phyloP scores from a whole-genome alignment of 2,329 filamentous ascomycete genomes.

The Sordariomycetes sp. region DNA sequence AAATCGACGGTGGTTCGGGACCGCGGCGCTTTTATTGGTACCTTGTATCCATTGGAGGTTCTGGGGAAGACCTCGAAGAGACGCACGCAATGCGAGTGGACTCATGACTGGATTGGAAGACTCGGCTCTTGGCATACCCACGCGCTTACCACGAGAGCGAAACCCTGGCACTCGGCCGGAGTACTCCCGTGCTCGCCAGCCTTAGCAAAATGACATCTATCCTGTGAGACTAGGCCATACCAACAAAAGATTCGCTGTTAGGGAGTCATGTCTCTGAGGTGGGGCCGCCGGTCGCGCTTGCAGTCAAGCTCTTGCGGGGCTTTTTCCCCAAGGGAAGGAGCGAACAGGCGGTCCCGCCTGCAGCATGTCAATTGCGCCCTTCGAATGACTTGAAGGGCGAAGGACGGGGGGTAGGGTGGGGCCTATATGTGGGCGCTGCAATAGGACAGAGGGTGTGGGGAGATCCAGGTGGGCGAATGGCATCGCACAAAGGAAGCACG shows the following conservation, averaged over 20 bases:
- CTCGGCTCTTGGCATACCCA: not conserved
- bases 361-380: constrained; percentile 23
- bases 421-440: not conserved
- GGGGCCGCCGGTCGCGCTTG: not conserved
- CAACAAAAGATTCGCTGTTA: not conserved
- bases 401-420: not conserved
- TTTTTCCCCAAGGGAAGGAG: not conserved
- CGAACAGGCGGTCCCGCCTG: constrained; percentile 5
- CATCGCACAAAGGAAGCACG: not conserved
- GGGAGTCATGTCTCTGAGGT: not conserved
- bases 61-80: not conserved
- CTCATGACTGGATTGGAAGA: not conserved
- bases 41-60: not conserved
- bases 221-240: not conserved
- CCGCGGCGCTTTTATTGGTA: not conserved
- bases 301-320: not conserved
- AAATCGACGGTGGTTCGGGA: not conserved
- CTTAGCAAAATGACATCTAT: not conserved
- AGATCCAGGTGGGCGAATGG: not conserved
- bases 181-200: not conserved
- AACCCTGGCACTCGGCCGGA: not conserved
- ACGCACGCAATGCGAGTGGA: not conserved
- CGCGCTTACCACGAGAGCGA: not conserved
- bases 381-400: constrained; percentile 16
- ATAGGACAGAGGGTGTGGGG: not conserved